These are phyloP conservation scores for Candida sphagnicola DNA, from an alignment of 805 yeast genomes.

Conservation along the genomic window DNA sequence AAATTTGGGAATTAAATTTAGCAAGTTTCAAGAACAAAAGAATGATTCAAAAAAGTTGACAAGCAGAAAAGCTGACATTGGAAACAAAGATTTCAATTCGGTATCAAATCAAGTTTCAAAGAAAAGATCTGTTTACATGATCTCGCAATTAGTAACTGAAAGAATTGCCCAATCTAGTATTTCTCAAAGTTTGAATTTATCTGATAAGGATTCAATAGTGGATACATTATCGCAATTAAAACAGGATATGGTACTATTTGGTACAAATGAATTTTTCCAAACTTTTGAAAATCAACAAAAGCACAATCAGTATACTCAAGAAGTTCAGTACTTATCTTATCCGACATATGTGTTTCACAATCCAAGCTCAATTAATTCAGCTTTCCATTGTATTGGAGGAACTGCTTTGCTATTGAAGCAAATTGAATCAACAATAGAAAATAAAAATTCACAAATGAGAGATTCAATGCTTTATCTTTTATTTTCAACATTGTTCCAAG, in stretches of 20 bases:
- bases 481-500: conserved; percentile 38
- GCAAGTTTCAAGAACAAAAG: conserved; percentile 21
- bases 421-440: conserved; percentile 38
- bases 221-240: conserved; percentile 13
- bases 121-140: not conserved
- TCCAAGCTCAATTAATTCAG: conserved; percentile 22
- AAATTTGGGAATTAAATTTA: conserved; percentile 28
- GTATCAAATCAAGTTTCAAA: not conserved
- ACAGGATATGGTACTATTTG: conserved; percentile 18
- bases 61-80: not conserved
- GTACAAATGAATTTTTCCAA: conserved; percentile 12
- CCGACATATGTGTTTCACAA: conserved; percentile 14
- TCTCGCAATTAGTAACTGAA: not conserved
- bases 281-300: conserved; percentile 6
- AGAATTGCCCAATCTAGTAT: not conserved
- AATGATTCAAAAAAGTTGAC: conserved; percentile 3
- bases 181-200: conserved; percentile 1
- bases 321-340: conserved; percentile 4
- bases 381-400: conserved; percentile 50
- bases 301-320: conserved; percentile 2
- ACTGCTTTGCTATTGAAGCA: conserved; percentile 41
- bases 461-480: conserved; percentile 26
- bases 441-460: conserved; percentile 10
- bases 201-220: conserved; percentile 13
- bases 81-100: not conserved